Conservation (phyloP, 2,329 filamentous ascomycete species). For the Cryphonectria carpinicola region DNA sequence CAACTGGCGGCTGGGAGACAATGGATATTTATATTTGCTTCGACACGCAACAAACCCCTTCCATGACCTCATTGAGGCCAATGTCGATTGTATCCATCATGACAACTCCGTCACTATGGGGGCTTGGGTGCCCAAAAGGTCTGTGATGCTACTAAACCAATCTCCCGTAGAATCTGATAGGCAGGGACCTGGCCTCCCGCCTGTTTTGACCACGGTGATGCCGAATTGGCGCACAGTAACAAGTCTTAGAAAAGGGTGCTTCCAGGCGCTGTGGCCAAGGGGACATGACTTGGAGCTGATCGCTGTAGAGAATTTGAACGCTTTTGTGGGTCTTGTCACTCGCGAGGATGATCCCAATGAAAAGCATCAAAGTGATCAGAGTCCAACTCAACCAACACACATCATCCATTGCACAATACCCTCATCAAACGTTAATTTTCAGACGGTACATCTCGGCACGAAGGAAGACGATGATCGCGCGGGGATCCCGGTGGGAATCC, state of each 20-base stretch:
- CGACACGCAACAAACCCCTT: not conserved
- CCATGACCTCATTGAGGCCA: not conserved
- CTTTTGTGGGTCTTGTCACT: not conserved
- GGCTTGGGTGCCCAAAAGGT: not conserved
- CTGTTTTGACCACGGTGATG: not conserved
- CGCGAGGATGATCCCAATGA: conserved; percentile 1
- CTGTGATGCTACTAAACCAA: not conserved
- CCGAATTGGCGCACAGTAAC: not conserved
- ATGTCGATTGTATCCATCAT: not conserved
- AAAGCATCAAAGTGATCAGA: not conserved
- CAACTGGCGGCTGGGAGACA: not conserved
- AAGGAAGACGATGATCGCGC: not conserved
- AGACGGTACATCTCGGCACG: not conserved
- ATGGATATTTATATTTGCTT: not conserved
- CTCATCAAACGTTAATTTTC: not conserved
- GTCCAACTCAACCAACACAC: not conserved
- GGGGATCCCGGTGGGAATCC: not conserved
- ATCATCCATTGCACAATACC: not conserved
- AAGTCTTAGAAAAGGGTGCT: not conserved
- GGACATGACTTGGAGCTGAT: not conserved
- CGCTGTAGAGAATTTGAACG: not conserved
- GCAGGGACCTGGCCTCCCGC: not conserved
- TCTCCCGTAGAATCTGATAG: conserved; percentile 8
- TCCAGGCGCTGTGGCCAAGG: not conserved
- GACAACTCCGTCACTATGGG: not conserved